phyloP scores from a whole-genome alignment of 2,329 filamentous ascomycete genomes.

The Pseudomassariella vexata region DNA sequence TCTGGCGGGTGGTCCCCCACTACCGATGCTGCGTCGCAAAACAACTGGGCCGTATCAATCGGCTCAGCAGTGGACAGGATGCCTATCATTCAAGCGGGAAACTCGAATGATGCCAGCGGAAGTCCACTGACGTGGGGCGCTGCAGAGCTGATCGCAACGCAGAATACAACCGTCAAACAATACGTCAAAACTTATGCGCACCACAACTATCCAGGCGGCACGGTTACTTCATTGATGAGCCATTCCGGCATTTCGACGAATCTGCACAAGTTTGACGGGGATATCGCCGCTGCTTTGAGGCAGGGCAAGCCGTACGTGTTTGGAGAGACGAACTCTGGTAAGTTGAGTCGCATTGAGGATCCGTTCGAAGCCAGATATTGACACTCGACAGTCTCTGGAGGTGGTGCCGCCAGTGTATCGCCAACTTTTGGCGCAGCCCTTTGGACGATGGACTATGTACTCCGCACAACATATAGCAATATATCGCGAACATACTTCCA shows the following conservation, averaged over 20 bases:
- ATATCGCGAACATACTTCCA: constrained; percentile 43
- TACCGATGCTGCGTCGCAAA: constrained; percentile 31
- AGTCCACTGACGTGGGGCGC: constrained; percentile 31
- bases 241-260: constrained; percentile 34
- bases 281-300: constrained; percentile 30
- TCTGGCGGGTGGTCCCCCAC: constrained; percentile 29
- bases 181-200: constrained; percentile 37
- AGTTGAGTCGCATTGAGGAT: constrained; percentile 18
- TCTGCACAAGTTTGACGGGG: constrained; percentile 30
- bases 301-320: constrained; percentile 39
- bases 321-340: constrained; percentile 45
- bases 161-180: constrained; percentile 28
- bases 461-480: constrained; percentile 27
- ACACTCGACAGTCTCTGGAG: constrained; percentile 25
- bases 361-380: constrained; percentile 11
- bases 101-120: constrained; percentile 31
- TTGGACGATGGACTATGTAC: constrained; percentile 44
- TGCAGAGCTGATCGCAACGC: constrained; percentile 29
- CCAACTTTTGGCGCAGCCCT: constrained; percentile 43
- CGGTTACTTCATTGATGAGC: constrained; percentile 36
- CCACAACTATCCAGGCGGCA: constrained; percentile 43
- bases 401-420: constrained; percentile 30
- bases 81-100: constrained; percentile 33
- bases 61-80: constrained; percentile 26
- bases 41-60: constrained; percentile 29